Conservation (phyloP, 306 rosid species). For the Betula pendula region DNA sequence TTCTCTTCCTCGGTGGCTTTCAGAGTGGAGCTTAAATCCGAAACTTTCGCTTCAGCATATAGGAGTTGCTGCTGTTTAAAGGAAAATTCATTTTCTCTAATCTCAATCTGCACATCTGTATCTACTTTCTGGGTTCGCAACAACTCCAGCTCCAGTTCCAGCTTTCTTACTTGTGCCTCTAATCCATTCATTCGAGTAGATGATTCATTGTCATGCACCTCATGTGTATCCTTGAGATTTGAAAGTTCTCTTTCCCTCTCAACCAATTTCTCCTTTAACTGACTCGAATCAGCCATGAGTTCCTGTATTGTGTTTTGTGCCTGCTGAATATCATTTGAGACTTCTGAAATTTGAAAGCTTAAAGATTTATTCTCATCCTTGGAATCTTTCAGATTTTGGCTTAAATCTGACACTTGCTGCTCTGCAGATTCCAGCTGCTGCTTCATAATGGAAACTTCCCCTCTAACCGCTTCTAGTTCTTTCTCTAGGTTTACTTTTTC, state of each 20-base stretch:
- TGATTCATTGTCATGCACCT: slow-evolving; percentile 43
- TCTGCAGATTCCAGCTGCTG: slow-evolving; percentile 56
- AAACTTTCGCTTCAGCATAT: slow-evolving; percentile 45
- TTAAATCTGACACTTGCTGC: slow-evolving; percentile 44
- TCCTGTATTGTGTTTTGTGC: slow-evolving; percentile 51
- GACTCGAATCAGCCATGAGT: slow-evolving; percentile 43
- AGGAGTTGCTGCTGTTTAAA: slow-evolving; percentile 51
- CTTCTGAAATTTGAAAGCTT: slow-evolving; percentile 49
- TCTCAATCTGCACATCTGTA: slow-evolving; percentile 46
- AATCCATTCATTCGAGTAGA: slow-evolving; percentile 43
- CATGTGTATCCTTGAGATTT: slow-evolving; percentile 55
- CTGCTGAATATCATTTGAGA: slow-evolving; percentile 52
- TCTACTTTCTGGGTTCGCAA: slow-evolving; percentile 47
- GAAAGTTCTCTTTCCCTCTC: slow-evolving; percentile 55
- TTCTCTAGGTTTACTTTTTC: slow-evolving; percentile 51
- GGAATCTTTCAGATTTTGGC: slow-evolving; percentile 43
- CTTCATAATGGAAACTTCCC: slow-evolving; percentile 49
- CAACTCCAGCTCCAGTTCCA: slow-evolving; percentile 54
- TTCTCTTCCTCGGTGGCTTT: slow-evolving; percentile 68
- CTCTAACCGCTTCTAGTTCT: slow-evolving; percentile 53
- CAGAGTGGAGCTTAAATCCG: slow-evolving; percentile 42
- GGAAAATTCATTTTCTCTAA: slow-evolving; percentile 40
- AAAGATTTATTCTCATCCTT: slow-evolving; percentile 65
- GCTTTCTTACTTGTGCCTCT: slow-evolving; percentile 38
- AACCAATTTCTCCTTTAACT: slow-evolving; percentile 50